Evolutionary conservation across 352 stramenopile genomes (phyloP).

Genomic region (Phytophthora colocasiae): DNA sequence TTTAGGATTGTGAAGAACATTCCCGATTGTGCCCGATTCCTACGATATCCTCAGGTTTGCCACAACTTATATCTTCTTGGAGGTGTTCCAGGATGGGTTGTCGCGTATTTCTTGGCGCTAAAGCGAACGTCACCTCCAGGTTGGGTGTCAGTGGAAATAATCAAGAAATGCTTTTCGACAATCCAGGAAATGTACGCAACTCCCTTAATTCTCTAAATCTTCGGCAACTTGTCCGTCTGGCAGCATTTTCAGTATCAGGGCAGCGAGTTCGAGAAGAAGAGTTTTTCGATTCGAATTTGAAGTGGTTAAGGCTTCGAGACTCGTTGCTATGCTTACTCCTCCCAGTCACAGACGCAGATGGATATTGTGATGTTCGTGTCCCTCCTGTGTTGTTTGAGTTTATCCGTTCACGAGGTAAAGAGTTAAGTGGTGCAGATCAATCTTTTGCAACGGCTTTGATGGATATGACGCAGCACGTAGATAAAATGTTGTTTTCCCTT

Average conservation of each 20-base stretch:
- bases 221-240: conserved; percentile 4
- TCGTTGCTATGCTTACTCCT: too few species aligned
- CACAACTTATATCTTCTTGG: conserved; percentile 12
- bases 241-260: conserved; percentile 11
- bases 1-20: conserved; percentile 32
- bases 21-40: background rate
- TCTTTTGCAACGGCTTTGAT: conserved; percentile 9
- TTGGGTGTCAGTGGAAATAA: background rate
- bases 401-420: too few species aligned
- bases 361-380: background rate
- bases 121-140: background rate
- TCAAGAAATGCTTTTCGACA: conserved; percentile 7
- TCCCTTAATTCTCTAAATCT: background rate
- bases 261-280: too few species aligned
- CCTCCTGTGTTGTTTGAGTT: too few species aligned
- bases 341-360: conserved; percentile 5
- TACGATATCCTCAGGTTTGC: background rate
- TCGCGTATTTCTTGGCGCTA: conserved; percentile 10
- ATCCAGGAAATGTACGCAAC: conserved; percentile 6
- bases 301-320: too few species aligned
- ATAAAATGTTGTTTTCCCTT: conserved; percentile 4
- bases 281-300: background rate
- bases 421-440: background rate
- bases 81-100: conserved; percentile 24
- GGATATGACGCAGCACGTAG: conserved; percentile 1